A percentile compares a stretch with the other conserved stretches of the same genome.
Evolutionary conservation across 805 yeast genomes (phyloP).

Genomic region (Candida maris): DNA sequence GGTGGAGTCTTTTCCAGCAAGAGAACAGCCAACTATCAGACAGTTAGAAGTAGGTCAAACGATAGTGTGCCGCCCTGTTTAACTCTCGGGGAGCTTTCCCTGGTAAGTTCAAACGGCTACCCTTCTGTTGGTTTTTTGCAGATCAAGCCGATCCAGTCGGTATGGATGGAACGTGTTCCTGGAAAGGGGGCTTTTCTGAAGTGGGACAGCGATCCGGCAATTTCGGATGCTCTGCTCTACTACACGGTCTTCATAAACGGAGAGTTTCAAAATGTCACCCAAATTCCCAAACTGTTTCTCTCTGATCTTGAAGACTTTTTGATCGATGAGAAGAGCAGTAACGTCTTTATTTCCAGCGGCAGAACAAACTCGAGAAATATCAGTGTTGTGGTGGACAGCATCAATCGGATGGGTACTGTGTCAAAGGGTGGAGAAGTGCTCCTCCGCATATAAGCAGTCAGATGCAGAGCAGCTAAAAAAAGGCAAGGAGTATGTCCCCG

Average conservation of each 20-base stretch:
- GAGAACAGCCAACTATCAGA: not conserved
- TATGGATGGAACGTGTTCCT: not conserved
- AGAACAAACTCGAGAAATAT: not conserved
- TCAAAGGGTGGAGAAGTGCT: slow-evolving; percentile 9
- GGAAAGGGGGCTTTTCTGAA: slow-evolving; percentile 12
- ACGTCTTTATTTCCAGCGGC: no score
- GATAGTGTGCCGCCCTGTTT: slow-evolving; percentile 13
- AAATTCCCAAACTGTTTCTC: slow-evolving; percentile 11
- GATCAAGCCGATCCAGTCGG: slow-evolving; percentile 3
- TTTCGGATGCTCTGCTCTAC: slow-evolving; percentile 18
- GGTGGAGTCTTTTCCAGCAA: not conserved
- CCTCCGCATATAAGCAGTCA: not conserved
- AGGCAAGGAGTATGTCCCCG: not conserved
- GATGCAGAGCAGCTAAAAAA: not conserved
- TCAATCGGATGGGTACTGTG: slow-evolving; percentile 20
- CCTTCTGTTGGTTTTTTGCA: slow-evolving; percentile 20
- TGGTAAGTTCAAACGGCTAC: slow-evolving; percentile 23
- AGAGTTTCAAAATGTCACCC: slow-evolving; percentile 26
- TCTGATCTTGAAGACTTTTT: not conserved
- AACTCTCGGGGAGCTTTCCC: slow-evolving; percentile 22
- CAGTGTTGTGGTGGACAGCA: slow-evolving; percentile 23
- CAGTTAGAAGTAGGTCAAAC: not conserved
- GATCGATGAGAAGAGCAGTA: no score
- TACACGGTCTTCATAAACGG: slow-evolving; percentile 32
- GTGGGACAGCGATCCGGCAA: slow-evolving; percentile 22